A percentile compares a stretch with the other conserved stretches of the same genome.
Conservation (phyloP, 305 asterid species). For the Salvia sclarea region DNA sequence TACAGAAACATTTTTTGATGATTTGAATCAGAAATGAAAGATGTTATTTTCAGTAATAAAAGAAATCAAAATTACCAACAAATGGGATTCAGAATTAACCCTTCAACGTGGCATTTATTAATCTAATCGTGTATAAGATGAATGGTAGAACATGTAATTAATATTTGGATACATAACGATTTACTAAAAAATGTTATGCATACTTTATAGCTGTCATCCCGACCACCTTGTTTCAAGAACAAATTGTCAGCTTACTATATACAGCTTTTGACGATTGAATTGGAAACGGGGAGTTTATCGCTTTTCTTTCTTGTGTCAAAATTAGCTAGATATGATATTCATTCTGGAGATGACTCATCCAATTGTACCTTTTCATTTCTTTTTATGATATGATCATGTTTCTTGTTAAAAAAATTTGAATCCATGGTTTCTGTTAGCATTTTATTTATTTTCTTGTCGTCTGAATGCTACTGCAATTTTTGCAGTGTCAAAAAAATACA, state of each 20-base stretch:
- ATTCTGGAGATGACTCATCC: background rate
- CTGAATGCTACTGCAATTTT: conserved; percentile 18
- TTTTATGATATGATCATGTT: background rate
- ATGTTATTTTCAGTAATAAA: background rate
- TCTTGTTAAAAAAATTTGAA: background rate
- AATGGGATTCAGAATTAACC: background rate
- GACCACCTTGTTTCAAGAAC: background rate
- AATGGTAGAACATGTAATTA: background rate
- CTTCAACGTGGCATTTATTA: background rate
- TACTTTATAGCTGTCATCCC: background rate
- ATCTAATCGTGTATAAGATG: background rate
- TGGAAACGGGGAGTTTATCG: background rate
- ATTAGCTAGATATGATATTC: background rate
- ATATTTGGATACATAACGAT: background rate
- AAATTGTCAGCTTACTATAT: background rate
- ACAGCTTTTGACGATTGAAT: background rate
- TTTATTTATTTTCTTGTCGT: too few relatives aligned
- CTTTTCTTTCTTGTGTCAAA: background rate
- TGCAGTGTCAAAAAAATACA: conserved; percentile 68
- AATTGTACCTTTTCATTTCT: background rate
- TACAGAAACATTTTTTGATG: background rate
- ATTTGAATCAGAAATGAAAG: background rate
- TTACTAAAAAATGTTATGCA: background rate
- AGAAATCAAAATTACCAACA: background rate
- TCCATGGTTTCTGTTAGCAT: too few relatives aligned